Evolutionary conservation across 139 green algal species (phyloP), one percentile per base, ranked within the genome.

Genomic region (Tetradesmus lagerheimii): DNA sequence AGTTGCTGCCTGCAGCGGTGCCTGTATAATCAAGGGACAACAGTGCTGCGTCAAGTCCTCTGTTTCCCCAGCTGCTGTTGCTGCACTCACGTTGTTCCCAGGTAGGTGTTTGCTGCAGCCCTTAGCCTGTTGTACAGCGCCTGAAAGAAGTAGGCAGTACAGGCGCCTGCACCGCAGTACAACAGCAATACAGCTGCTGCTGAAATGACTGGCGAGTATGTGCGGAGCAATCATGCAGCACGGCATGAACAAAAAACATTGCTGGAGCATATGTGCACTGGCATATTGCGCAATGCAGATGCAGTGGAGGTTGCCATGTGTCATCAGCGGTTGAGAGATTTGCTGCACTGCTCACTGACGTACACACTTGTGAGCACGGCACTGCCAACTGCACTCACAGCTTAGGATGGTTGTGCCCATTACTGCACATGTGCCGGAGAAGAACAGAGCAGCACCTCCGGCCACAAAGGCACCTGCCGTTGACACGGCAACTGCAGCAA

Each of bases 391-490:
- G 2, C n/a, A 34, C 79, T 85, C 41, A 85, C 79, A 43, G 39
- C 79, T 64, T 8, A 85, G 79, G 27, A 85, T 85, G 43, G 20
- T 38, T 25, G 39, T 67, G 43, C 79, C 79, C 27, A 85, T 62
- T 5, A 85, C 39, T 34, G 79, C 79, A 64, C 79, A 85, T 18
- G 39, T 85, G 41, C 39, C 79, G 34, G 79, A 85, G 38, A 85
- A 64, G 25, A 85, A 34, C 9, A 85, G 29, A 15, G 50, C n/a
- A 66, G 39, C 79, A 37, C 37, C 20, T 25, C 79, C 39, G 29
- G 50, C 31, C 6, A 85, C 31, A 37, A 64, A 29, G 41, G 27
- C 79, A 14, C 43, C 79, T 67, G 18, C 31, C 0, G 79, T 85
- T 14, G 79, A 67, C 41, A 64, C 27, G 5, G 43, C 25, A 43